Conservation (phyloP, 202 grass and related monocot genomes). For the Cymbopogon flexuosus region DNA sequence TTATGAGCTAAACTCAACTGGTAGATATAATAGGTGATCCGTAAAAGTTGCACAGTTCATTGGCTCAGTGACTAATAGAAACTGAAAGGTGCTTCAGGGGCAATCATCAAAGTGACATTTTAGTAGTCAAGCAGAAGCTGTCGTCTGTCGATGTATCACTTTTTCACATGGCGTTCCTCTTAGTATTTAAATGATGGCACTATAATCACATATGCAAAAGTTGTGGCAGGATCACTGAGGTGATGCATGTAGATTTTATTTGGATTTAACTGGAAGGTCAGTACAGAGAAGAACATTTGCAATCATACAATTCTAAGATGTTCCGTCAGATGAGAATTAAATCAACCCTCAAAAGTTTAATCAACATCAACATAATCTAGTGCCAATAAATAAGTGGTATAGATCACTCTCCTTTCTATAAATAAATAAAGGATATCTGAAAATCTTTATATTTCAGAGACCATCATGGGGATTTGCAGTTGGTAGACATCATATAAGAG, state of each 20-base stretch:
- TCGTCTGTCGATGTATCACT: neutral
- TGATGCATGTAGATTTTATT: neutral
- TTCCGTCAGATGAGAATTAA: neutral
- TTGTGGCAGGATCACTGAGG: neutral
- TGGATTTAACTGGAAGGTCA: neutral
- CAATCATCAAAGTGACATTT: slow-evolving; percentile 18
- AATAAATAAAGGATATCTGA: neutral
- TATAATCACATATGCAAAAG: neutral
- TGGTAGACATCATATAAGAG: neutral
- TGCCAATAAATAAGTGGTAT: neutral
- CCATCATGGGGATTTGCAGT: neutral
- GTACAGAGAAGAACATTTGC: neutral
- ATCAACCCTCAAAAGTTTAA: neutral
- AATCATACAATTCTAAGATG: neutral
- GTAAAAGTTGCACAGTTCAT: slow-evolving; percentile 6
- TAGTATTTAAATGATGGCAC: neutral
- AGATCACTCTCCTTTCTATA: neutral
- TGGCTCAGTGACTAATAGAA: slow-evolving; percentile 23
- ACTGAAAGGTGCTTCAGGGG: neutral
- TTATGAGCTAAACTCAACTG: neutral
- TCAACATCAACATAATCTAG: neutral
- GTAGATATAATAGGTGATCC: slow-evolving; percentile 8
- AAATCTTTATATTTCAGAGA: neutral
- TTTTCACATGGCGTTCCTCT: neutral
- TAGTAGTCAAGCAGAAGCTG: slow-evolving; percentile 10